Evolutionary conservation across 148 eudicot species (phyloP).

Genomic region (Diospyros lotus): DNA sequence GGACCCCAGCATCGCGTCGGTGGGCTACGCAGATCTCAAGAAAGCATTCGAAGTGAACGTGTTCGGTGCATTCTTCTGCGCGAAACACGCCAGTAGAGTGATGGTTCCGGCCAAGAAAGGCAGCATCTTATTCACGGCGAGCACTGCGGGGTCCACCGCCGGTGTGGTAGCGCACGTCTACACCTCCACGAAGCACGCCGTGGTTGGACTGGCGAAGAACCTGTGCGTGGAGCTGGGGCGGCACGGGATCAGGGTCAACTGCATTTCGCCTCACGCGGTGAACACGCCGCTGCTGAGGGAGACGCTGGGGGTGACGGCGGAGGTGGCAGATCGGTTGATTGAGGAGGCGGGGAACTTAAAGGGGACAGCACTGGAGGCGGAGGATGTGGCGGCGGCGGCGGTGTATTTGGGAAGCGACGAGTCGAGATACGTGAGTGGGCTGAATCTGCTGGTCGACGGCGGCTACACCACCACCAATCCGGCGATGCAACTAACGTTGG

Average conservation of each 20-base stretch:
- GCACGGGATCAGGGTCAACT: slow-evolving; percentile 40
- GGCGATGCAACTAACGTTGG: background rate
- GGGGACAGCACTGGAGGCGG: slow-evolving; percentile 15
- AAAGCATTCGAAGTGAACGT: slow-evolving; percentile 18
- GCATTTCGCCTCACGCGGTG: slow-evolving; percentile 24
- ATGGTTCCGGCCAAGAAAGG: slow-evolving; percentile 16
- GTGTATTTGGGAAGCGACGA: slow-evolving; percentile 32
- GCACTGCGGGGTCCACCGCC: background rate
- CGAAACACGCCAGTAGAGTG: slow-evolving; percentile 20
- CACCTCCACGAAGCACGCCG: background rate
- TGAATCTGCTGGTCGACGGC: slow-evolving; percentile 34
- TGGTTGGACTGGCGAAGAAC: slow-evolving; percentile 7
- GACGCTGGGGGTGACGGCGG: background rate
- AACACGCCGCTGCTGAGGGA: slow-evolving; percentile 22
- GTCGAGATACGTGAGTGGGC: slow-evolving; percentile 32
- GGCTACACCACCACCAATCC: slow-evolving; percentile 26
- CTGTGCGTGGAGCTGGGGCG: slow-evolving; percentile 32
- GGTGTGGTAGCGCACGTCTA: slow-evolving; percentile 5
- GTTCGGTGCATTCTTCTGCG: slow-evolving; percentile 16
- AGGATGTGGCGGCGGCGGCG: slow-evolving; percentile 33
- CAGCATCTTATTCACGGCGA: slow-evolving; percentile 12
- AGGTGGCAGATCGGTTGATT: background rate
- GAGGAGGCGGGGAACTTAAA: slow-evolving; percentile 18
- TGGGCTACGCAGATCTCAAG: slow-evolving; percentile 7
- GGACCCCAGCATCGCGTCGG: background rate